Evolutionary conservation across 139 green algal genomes (phyloP), one percentile per base, ranked within the genome.

Genomic region (Yamagishiella unicocca): DNA sequence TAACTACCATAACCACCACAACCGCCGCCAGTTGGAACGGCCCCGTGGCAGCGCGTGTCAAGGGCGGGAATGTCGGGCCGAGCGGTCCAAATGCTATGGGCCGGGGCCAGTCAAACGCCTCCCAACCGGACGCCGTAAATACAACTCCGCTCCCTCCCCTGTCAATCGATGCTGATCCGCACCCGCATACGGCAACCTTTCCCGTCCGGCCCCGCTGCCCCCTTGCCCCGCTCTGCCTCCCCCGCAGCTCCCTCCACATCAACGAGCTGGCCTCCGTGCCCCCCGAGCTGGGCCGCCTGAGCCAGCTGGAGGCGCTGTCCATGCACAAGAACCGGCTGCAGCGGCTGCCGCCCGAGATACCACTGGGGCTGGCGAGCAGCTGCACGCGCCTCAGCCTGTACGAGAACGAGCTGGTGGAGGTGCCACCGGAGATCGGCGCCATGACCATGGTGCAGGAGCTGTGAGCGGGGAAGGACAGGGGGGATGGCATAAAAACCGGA

Each of bases 371-470:
- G 54, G 83, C 55, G 71, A 9, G 14, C 53, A 35, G 35, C 64
- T 67, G 38, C 43, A 71, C 35, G 29, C 70, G 84, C 1, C 54
- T 89, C 31, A 77, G 72, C 37, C 53, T 88, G 71, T 92, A 92
- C 75, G 89, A 92, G 31, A 90, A 90, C 84, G 2, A 83, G 31
- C 79, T 92, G 6, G 42, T 5, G 12, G 71, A 85, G 35, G 50
- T 92, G 62, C 89, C 84, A 1, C 12, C 24, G 4, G 84, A 88
- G 54, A 43, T 92, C 1, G 89, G 89, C 4, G 22, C 40, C 53
- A 79, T 92, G 79, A 74, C 24, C 2, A 6, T 58, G 37, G 82
- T 93, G 37, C 54, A 89, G 68, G 84, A 92, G 76, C 89, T 96
- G 79, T 78, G 43, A 85, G 79, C 27, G 27, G 25, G 72, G 5